Evolutionary conservation across 2,329 filamentous ascomycete species (phyloP), one percentile per base, ranked within the genome.

Genomic region (Chrysoporthe cubensis): DNA sequence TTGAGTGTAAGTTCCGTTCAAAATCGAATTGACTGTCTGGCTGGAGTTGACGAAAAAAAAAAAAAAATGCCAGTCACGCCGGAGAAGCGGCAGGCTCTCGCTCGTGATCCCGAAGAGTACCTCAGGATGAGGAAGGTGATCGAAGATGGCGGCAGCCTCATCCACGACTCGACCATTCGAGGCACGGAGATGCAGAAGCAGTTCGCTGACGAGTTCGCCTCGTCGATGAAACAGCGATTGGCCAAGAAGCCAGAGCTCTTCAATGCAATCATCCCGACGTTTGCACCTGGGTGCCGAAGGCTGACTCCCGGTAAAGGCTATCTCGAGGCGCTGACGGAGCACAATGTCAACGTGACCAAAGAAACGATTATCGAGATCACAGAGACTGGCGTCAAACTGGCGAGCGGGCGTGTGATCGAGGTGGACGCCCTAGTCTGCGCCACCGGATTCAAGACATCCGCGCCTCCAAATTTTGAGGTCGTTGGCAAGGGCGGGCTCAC

Each of bases 381-480:
- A 2, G 68, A 74, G n/a, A 74, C 72, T 0, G 81, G 82, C 1
- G 74, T 82, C 21, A 68, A 67, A 5, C 66, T 69, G 13, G 68
- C 69, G 62, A 68, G 71, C 0, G 76, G 75, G 16, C 70, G 73
- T 8, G 62, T 71, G 52, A 63, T 80, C n/a, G 75, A 78, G 9
- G 75, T 84, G 48, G 84, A 86, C 71, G 78, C 76, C 11, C 76
- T 86, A 3, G 78, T 83, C 56, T 83, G 80, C 74, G 82, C 82
- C n/a, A 84, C 82, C 0, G 82, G 82, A 14, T 84, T 82, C 76
- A 66, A 60, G 48, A 69, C 80, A 6, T 78, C 78, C 2, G 75
- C 75, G 48, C 74, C 79, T 21, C 82, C 82, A 4, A 77, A 76
- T 14, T 84, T 84, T 72, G 72, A 75, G 6, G 72, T 85, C 7